A percentile compares a stretch with the other conserved stretches of the same genome.
phyloP scores from a whole-genome alignment of 225 moss, liverwort and hornwort genomes.

The Thuidium tamariscinum region DNA sequence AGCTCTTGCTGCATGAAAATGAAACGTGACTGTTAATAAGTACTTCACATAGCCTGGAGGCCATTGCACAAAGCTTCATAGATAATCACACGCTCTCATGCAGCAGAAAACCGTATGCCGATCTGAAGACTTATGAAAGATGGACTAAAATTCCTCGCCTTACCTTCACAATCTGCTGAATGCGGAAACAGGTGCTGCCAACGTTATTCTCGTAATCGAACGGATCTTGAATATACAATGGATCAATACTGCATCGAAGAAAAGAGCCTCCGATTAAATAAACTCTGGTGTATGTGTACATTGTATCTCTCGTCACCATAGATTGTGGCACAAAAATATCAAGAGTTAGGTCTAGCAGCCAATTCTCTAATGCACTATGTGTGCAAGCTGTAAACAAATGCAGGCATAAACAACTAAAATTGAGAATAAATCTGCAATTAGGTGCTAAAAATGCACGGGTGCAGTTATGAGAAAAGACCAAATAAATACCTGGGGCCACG shows the following conservation, averaged over 20 bases:
- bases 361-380: neutral
- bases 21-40: neutral
- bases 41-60: neutral
- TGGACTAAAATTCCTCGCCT: neutral
- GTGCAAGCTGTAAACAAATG: neutral
- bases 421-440: neutral
- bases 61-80: neutral
- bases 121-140: neutral
- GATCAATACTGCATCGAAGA: conserved; percentile 65
- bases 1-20: neutral
- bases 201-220: conserved; percentile 80
- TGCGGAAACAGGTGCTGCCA: conserved; percentile 85
- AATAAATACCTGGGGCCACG: conserved; percentile 55
- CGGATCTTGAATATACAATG: conserved; percentile 85
- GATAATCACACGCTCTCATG: neutral
- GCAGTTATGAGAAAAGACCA: neutral
- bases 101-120: neutral
- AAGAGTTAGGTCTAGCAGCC: neutral
- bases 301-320: neutral
- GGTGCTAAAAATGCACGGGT: neutral
- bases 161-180: conserved; percentile 87
- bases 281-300: neutral
- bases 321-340: neutral
- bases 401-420: neutral
- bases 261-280: neutral